Evolutionary conservation across 2,329 filamentous ascomycete species (phyloP), one percentile per base, ranked within the genome.

Genomic region (Arthroderma sp.): DNA sequence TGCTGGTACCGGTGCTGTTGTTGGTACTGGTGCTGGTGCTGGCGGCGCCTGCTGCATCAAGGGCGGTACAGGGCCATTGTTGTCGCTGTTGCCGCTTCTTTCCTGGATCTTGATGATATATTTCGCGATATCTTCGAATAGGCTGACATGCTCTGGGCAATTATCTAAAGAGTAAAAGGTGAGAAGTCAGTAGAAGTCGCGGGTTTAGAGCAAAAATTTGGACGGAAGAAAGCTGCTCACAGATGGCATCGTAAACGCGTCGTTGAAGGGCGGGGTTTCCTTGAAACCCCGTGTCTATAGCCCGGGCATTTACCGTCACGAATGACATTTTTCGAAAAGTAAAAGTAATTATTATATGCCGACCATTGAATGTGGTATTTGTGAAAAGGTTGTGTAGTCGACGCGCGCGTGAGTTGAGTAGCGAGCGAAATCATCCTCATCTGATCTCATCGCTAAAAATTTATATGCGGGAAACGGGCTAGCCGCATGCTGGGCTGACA

Each of bases 121-220:
- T 54, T 58, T 60, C 27, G 69, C 68, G 48, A 73, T 70, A 51
- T 73, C 70, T 52, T 69, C 63, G 49, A 73, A 71, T 4, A 73
- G 58, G 43, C 57, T 53, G 45, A 49, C 10, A 42, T 43, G 42
- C 22, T 47, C 15, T 40, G 30, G 44, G 45, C 44, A 43, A 42
- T 36, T 44, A 41, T 36, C 42, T 40, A 33, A 45, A 47, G 51
- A 57, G 15, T 22, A 22, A 22, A 22, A 22, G 15, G 15, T 22
- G 3, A 22, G 15, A 22, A 3, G 15, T 22, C 15, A 22, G 15
- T 22, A 22, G 3, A 22, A 22, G 3, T 22, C 15, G 15, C 15
- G 15, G 15, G 15, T 22, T 22, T 22, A 22, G 15, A 22, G 15
- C 15, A 22, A 22, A 22, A 22, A 22, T 22, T 22, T 22, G 15